Percentiles rank a stretch among this genome's conserved stretches.
Evolutionary conservation across 148 eudicot species (phyloP).

Genomic region (Oxyria digyna): DNA sequence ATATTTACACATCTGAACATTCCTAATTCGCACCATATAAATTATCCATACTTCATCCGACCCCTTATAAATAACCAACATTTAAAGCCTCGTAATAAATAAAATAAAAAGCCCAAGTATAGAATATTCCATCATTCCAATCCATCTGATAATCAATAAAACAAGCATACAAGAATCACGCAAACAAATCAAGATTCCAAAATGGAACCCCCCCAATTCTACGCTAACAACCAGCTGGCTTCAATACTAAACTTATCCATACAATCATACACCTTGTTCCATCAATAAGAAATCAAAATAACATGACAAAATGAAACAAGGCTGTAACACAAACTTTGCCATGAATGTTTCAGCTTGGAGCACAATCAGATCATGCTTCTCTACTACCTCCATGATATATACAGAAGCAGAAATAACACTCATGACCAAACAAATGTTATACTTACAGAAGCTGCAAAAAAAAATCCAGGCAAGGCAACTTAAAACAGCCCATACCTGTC

Average conservation of each 20-base stretch:
- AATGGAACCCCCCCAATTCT: neutral
- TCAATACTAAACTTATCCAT: neutral
- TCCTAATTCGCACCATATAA: too few relatives aligned
- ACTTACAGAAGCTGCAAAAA: conserved; percentile 2
- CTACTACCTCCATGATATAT: neutral
- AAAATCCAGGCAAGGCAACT: neutral
- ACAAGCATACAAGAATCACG: neutral
- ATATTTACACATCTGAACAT: too few relatives aligned
- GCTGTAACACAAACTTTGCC: neutral
- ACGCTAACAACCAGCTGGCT: neutral
- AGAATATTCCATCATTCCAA: neutral
- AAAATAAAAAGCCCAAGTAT: too few relatives aligned
- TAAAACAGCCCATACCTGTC: conserved; percentile 6
- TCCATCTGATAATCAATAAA: neutral
- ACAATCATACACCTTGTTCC: neutral
- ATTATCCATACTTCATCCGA: neutral
- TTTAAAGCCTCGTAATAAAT: too few relatives aligned
- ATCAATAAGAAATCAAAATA: neutral
- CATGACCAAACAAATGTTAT: neutral
- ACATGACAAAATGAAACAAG: neutral
- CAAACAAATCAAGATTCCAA: conserved; percentile 1
- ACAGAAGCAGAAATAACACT: neutral
- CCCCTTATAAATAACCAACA: too few relatives aligned
- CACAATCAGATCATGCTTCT: neutral
- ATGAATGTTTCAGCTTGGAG: neutral